Conservation (phyloP, 305 asterid genomes). For the Caryopteris hybrid region DNA sequence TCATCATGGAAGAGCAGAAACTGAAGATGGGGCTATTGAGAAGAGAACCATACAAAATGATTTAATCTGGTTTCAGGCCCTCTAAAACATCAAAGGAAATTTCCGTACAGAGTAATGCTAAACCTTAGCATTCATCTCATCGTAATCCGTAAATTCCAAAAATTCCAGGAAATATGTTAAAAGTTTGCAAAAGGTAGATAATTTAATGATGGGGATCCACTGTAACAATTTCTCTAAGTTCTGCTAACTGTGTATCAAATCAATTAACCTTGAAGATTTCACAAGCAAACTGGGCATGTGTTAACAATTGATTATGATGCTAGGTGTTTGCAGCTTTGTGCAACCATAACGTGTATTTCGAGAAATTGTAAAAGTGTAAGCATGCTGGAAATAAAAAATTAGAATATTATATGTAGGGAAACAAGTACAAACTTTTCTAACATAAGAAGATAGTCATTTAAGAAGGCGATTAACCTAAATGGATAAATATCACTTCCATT, state of each 20-base stretch:
- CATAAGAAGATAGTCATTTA: not conserved
- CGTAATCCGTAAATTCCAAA: not conserved
- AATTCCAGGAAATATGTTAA: not conserved
- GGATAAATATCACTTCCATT: not conserved
- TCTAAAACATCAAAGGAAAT: not conserved
- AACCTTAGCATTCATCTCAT: not conserved
- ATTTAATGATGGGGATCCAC: constrained; percentile 5
- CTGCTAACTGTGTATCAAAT: not conserved
- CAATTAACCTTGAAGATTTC: constrained; percentile 6
- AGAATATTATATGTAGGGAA: not conserved
- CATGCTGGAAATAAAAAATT: not conserved
- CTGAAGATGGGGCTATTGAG: not conserved
- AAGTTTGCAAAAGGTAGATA: not conserved
- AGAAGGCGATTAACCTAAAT: not conserved
- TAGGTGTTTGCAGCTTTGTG: not conserved
- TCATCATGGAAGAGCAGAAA: not conserved
- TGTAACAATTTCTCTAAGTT: not conserved
- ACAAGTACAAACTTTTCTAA: not conserved
- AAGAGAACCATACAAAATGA: not conserved
- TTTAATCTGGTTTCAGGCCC: constrained; percentile 3
- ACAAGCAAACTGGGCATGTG: not conserved
- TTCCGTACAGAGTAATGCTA: not conserved
- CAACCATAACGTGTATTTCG: not conserved
- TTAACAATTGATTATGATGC: not conserved
- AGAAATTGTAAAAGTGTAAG: not conserved